A percentile compares a stretch with the other conserved stretches of the same genome.
Conservation (phyloP, 331 rosid species). For the Telfairia occidentalis region DNA sequence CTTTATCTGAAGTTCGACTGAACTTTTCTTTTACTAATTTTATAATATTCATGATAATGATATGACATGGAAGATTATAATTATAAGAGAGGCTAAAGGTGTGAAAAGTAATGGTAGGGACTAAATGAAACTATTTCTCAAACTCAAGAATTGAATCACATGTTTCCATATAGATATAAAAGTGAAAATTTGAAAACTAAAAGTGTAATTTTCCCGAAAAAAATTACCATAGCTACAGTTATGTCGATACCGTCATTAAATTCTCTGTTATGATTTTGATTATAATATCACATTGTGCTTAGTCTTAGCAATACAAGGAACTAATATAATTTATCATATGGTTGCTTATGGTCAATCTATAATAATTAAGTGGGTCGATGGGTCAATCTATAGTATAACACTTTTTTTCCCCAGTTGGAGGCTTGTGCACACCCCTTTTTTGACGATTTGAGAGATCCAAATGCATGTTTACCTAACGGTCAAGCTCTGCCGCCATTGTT, state of each 20-base stretch:
- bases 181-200: not conserved
- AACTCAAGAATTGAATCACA: too few relatives aligned
- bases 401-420: slow-evolving; percentile 54
- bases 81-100: not conserved
- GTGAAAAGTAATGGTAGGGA: not conserved
- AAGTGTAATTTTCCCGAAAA: too few relatives aligned
- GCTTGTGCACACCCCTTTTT: slow-evolving; percentile 90
- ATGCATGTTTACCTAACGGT: slow-evolving; percentile 54
- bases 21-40: not conserved
- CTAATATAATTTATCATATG: not conserved
- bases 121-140: not conserved
- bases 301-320: not conserved
- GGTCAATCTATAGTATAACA: too few relatives aligned
- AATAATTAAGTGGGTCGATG: too few relatives aligned
- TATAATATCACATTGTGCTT: not conserved
- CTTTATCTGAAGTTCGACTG: not conserved
- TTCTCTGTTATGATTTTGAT: not conserved
- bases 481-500: slow-evolving; percentile 61
- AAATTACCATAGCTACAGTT: not conserved
- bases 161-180: not conserved
- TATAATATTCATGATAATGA: not conserved
- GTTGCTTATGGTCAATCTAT: not conserved
- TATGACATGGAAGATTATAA: not conserved
- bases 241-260: not conserved
- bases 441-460: slow-evolving; percentile 61